Evolutionary conservation across 495 filamentous ascomycete species (phyloP), one percentile per base, ranked within the genome.

Genomic region (Aspergillus heteromorphus): DNA sequence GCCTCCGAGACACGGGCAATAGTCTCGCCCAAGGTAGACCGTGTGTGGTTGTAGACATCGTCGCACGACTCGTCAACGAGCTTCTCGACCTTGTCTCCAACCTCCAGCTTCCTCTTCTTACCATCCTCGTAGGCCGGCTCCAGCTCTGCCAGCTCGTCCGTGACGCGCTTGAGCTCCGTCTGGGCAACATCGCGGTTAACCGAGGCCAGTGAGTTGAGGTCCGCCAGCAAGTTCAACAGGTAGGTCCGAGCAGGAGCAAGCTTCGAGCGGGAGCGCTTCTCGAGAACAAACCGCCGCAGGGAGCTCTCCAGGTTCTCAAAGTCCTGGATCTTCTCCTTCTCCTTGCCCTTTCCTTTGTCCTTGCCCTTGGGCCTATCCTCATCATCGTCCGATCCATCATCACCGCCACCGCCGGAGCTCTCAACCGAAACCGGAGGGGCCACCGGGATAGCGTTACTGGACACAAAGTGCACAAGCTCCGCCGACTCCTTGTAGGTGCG

Each of bases 401-500:
- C 82, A 49, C 73, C 72, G 38, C 77, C 73, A 52, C 68, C 64
- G 30, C 82, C 83, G 45, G 81, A 79, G 29, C 70, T 65, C 18
- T 66, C 66, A 10, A 67, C 62, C 21, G 75, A 70, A 31, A 77
- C 75, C 17, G 81, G 78, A 3, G 84, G 82, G 3, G 74, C 77
- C 45, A 86, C 83, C 3, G 91, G 91, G 55, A 97, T 89, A 10
- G 91, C 91, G 65, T 96, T 93, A 57, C 91, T 96, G 8, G 93
- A 97, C 11, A 98, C 95, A 61, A 97, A 98, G 64, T 98, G 93
- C 13, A 98, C 93, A 2, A 98, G 77, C 58, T 98, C 93, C 10
- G 82, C 79, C 8, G 92, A 85, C 60, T 98, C 93, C 70, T 97
- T 96, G 78, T 86, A 88, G 2, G 93, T 97, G 45, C 85, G 83